Base-by-base conservation (phyloP, 768 basidiomycete genomes). In the Cystobasidium onofrii region DNA sequence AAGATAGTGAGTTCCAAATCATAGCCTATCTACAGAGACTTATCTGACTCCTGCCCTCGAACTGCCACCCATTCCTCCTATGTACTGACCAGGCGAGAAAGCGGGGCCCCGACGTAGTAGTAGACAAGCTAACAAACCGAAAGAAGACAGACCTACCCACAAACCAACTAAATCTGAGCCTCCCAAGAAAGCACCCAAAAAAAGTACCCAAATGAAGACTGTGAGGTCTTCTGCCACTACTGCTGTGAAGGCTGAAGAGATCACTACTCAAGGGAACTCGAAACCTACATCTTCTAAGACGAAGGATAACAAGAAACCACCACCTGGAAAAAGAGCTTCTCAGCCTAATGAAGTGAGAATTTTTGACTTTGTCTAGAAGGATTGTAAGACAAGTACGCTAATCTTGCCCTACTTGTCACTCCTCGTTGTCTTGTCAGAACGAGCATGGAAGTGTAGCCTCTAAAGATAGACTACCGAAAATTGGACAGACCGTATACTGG, bases 401-500 rank as follows among this genome's bases (percentile, higher is more conserved):
- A n/a, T n/a, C n/a, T n/a, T n/a, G n/a, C n/a, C n/a, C n/a, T n/a
- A n/a, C n/a, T n/a, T n/a, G n/a, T 39, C 39, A 15, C 39, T 39
- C 7, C 7, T 6, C 15, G 15, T 39, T 39, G 39, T 15, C 39
- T 39, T 6, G 39, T 15, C 6, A 15, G 52, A 20, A 6, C 6
- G n/a, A 54, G n/a, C 52, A 54, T 20, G 52, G 52, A 54, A 54
- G 52, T 54, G 52, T 54, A n/a, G 52, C 52, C 20, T n/a, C n/a
- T 20, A 54, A 54, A 54, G 52, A 54, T 54, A n/a, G 52, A 10
- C 6, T 54, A 13, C 44, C 44, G n/a, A 54, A n/a, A n/a, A 20
- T 54, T n/a, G 52, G 52, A 6, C 52, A 54, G 27, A 54, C 52
- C 39, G 39, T 39, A 39, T 39, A n/a, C 27, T 54, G 52, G 52